Evolutionary conservation across 345 rosid species (phyloP).

Genomic region (Carallia brachiata): DNA sequence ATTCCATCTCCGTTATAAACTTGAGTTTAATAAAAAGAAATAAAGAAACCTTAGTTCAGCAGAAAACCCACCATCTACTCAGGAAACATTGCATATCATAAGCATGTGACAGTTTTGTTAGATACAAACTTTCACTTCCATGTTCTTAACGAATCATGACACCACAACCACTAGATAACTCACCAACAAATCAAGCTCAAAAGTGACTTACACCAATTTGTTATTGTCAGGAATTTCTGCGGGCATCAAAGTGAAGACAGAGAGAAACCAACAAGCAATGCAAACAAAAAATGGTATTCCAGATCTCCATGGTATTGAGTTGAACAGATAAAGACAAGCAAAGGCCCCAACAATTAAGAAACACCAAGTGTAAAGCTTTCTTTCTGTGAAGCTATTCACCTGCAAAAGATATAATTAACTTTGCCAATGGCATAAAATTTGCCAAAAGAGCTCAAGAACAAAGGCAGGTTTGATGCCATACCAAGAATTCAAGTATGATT

Average conservation of each 20-base stretch:
- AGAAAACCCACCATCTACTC: background rate
- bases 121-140: background rate
- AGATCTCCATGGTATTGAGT: conserved; percentile 71
- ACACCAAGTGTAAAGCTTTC: conserved; percentile 92
- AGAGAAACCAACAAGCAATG: conserved; percentile 72
- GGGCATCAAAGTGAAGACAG: conserved; percentile 89
- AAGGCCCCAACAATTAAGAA: conserved; percentile 59
- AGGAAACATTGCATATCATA: conserved; percentile 1
- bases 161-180: background rate
- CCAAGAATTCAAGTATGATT: conserved; percentile 77
- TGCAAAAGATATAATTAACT: conserved; percentile 39
- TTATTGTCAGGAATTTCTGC: conserved; percentile 97
- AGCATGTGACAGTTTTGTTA: background rate
- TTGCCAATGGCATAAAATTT: conserved; percentile 18
- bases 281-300: conserved; percentile 75
- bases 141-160: conserved; percentile 2
- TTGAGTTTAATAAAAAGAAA: background rate
- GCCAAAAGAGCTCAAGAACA: conserved; percentile 1
- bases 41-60: background rate
- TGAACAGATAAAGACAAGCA: conserved; percentile 56
- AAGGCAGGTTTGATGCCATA: conserved; percentile 30
- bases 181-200: conserved; percentile 3
- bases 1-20: background rate
- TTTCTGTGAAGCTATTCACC: conserved; percentile 93
- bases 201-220: conserved; percentile 68